Evolutionary conservation across 805 yeast species (phyloP).

Genomic region (Isabelozyma rhagii): DNA sequence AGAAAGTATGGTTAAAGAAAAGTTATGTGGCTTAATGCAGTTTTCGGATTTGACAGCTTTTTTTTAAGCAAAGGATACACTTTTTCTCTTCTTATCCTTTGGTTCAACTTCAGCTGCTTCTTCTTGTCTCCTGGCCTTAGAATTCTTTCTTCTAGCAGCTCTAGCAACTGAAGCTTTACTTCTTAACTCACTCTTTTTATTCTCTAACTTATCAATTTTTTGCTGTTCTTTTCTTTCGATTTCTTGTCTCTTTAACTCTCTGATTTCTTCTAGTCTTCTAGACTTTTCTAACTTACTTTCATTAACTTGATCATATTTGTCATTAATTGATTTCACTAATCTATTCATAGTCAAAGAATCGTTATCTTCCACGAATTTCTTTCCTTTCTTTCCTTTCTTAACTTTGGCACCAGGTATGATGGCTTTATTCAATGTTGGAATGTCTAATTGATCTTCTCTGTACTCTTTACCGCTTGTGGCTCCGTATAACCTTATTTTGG

Average conservation of each 20-base stretch:
- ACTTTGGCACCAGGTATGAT: slow-evolving; percentile 78
- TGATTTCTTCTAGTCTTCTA: slow-evolving; percentile 80
- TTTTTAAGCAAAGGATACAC: slow-evolving; percentile 39
- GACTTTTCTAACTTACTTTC: slow-evolving; percentile 91
- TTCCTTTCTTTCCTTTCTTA: slow-evolving; percentile 83
- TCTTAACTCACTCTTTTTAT: slow-evolving; percentile 73
- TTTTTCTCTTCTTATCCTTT: slow-evolving; percentile 21
- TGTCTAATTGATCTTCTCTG: slow-evolving; percentile 72
- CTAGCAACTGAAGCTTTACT: slow-evolving; percentile 71
- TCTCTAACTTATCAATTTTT: slow-evolving; percentile 66
- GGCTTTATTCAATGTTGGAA: slow-evolving; percentile 80
- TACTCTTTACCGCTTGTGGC: slow-evolving; percentile 54
- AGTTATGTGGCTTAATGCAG: background rate
- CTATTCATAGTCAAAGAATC: slow-evolving; percentile 62
- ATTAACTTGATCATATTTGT: slow-evolving; percentile 69
- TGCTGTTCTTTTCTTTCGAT: slow-evolving; percentile 78
- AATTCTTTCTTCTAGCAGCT: slow-evolving; percentile 61
- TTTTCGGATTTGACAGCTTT: background rate
- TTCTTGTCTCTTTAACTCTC: slow-evolving; percentile 84
- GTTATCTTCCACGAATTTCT: slow-evolving; percentile 70
- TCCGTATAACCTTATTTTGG: slow-evolving; percentile 65
- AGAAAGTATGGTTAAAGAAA: background rate
- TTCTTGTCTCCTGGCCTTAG: slow-evolving; percentile 27
- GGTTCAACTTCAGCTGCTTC: slow-evolving; percentile 15
- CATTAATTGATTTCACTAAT: slow-evolving; percentile 77